Evolutionary conservation across 2,329 filamentous ascomycete species (phyloP), one percentile per base, ranked within the genome.

Genomic region (Cercospora janseana): DNA sequence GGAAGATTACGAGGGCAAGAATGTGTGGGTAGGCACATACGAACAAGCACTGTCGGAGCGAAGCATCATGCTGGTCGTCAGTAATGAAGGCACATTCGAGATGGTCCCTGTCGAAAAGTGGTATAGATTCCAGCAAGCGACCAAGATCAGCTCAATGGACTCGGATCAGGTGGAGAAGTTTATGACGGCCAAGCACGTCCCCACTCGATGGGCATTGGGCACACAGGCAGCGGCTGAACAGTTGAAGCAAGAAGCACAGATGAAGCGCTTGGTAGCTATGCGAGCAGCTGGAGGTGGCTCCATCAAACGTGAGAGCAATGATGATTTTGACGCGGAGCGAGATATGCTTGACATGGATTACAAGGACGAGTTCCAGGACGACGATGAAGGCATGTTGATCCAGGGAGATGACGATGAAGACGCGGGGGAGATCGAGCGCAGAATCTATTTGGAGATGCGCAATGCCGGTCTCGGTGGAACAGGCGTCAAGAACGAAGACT

Each of bases 31-130:
- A 26, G 93, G 91, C 35, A 87, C 85, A 49, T 96, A 97, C 61
- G 87, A 97, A 62, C 86, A 87, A 20, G 88, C 90, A 13, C 78
- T 97, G 28, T 95, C 92, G 0, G 85, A 92, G 62, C 78, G 75
- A 1, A 84, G 88, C 44, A 88, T 90, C 43, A 85, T 94, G 58
- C 85, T 94, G 46, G 79, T 92, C 29, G 79, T 88, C 34, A 85
- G 89, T 26, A 79, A 83, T 28, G 79, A 82, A 7, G 77, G 77
- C 2, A 82, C 61, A 9, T 93, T 95, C 66, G 83, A 85, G 51
- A 87, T 97, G 82, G 78, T 95, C 2, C 94, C 94, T 0, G 72
- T 97, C 13, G 92, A 98, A 70, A 95, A 96, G 65, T 96, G 88
- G 85, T 98, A 98, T 72, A 87, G 83, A 49, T 94, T 95, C 66